Conservation (phyloP, 2,329 filamentous ascomycete species). For the Aspergillus ruber region DNA sequence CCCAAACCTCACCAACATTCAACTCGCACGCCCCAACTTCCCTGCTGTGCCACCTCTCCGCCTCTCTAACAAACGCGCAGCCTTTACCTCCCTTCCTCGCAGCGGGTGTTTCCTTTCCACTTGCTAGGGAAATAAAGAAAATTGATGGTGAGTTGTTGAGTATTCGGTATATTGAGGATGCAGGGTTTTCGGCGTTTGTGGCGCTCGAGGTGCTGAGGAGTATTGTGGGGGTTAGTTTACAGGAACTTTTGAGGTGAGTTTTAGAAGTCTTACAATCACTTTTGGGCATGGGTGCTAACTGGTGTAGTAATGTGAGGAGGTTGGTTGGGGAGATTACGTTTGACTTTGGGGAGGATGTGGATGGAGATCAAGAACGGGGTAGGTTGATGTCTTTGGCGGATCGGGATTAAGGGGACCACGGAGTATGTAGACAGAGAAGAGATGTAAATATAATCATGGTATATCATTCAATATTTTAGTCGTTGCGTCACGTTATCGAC, state of each 20-base stretch:
- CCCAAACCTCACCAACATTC: slow-evolving; percentile 49
- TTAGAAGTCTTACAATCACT: neutral
- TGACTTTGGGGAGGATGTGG: slow-evolving; percentile 12
- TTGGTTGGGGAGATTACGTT: slow-evolving; percentile 29
- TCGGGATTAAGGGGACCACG: neutral
- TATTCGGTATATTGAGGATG: slow-evolving; percentile 59
- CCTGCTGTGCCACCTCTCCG: slow-evolving; percentile 63
- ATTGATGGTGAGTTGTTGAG: slow-evolving; percentile 55
- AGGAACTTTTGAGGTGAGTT: slow-evolving; percentile 23
- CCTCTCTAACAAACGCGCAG: slow-evolving; percentile 56
- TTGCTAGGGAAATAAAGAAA: slow-evolving; percentile 51
- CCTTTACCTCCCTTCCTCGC: slow-evolving; percentile 63
- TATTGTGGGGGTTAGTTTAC: slow-evolving; percentile 23
- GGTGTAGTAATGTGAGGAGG: slow-evolving; percentile 20
- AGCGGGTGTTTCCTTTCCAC: slow-evolving; percentile 54
- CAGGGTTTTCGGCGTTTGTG: slow-evolving; percentile 66
- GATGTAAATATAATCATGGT: too few species aligned
- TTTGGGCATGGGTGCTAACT: slow-evolving; percentile 3
- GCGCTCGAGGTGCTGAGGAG: slow-evolving; percentile 55
- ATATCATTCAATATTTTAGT: too few species aligned
- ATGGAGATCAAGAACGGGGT: slow-evolving; percentile 4
- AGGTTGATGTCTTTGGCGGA: slow-evolving; percentile 6
- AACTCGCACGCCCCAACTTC: slow-evolving; percentile 43
- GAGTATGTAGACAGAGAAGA: too few species aligned
- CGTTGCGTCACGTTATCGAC: too few species aligned